Percentiles rank a stretch among this genome's conserved stretches.
These are phyloP conservation scores for Thraustochytrium striatum DNA, from an alignment of 352 stramenopile species.

Conservation along the genomic window DNA sequence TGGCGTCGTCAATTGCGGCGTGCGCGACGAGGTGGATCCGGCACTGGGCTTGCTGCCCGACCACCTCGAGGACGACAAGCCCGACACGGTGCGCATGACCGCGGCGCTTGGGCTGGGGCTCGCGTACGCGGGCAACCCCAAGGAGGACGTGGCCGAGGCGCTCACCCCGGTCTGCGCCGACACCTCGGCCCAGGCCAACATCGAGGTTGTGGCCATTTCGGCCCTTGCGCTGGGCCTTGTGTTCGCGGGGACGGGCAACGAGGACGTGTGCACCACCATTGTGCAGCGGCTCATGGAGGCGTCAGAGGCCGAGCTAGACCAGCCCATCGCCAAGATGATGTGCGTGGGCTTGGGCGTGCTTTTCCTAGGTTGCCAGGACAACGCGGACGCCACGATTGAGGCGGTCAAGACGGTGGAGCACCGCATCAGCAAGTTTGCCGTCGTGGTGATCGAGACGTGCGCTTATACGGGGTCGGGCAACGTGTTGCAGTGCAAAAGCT, in stretches of 20 bases:
- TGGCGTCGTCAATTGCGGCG: conserved; percentile 85
- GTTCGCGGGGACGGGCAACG: conserved; percentile 94
- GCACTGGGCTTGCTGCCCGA: conserved; percentile 92
- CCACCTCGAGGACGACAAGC: conserved; percentile 56
- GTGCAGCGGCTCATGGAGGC: conserved; percentile 97
- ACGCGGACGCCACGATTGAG: conserved; percentile 97
- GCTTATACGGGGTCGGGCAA: conserved; percentile 98
- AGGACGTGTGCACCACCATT: conserved; percentile 90
- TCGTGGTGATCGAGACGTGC: conserved; percentile 93
- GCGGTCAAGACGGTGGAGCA: conserved; percentile 96
- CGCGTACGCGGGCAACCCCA: conserved; percentile 90
- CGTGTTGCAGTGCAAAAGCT: conserved; percentile 97
- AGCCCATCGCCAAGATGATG: conserved; percentile 91
- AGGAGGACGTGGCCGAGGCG: conserved; percentile 94
- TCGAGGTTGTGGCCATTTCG: conserved; percentile 74
- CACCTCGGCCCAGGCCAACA: conserved; percentile 72
- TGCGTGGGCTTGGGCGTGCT: conserved; percentile 92
- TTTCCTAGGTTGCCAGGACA: conserved; percentile 92
- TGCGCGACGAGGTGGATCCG: conserved; percentile 94
- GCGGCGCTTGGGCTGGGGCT: conserved; percentile 92
- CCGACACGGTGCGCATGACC: conserved; percentile 65
- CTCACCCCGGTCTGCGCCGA: conserved; percentile 83
- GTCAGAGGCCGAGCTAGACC: conserved; percentile 91
- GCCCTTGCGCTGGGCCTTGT: conserved; percentile 94
- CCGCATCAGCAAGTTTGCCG: conserved; percentile 91